phyloP scores from a whole-genome alignment of 305 asterid genomes.

The Fraxinus albicans region DNA sequence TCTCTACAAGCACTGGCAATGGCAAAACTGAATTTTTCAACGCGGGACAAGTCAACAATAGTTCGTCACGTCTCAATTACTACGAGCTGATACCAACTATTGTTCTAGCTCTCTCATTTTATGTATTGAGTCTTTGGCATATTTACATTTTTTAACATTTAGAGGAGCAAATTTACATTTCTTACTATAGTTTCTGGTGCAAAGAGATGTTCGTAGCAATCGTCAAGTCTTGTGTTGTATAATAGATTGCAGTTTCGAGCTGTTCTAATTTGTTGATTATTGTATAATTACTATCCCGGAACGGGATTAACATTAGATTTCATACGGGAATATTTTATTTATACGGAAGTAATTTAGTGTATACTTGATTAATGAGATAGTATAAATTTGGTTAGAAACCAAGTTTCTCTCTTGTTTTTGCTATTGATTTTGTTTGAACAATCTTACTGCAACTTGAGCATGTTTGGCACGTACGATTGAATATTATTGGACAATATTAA shows the following conservation, averaged over 20 bases:
- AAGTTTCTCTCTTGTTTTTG: neutral
- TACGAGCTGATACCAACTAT: slow-evolving; percentile 4
- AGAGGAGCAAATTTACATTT: neutral
- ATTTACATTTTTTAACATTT: slow-evolving; percentile 25
- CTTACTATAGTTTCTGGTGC: neutral
- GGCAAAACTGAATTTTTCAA: slow-evolving; percentile 47
- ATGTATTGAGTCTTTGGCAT: slow-evolving; percentile 10
- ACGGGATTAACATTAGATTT: neutral
- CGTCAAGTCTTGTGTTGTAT: neutral
- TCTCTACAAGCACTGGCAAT: slow-evolving; percentile 32
- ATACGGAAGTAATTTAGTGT: neutral
- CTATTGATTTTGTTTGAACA: neutral
- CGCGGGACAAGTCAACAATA: slow-evolving; percentile 38
- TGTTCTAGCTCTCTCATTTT: slow-evolving; percentile 26
- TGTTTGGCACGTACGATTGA: neutral
- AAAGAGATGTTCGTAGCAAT: neutral
- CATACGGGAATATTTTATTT: neutral
- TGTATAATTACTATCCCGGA: neutral
- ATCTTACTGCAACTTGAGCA: neutral
- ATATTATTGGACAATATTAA: neutral
- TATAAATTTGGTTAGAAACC: neutral
- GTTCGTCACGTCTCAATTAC: slow-evolving; percentile 9
- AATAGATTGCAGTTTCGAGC: neutral
- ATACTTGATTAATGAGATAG: neutral
- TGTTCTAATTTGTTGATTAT: neutral